Percentiles rank a stretch among this genome's conserved stretches.
phyloP scores from a whole-genome alignment of 257 asterid species.

The Solanum chiquidenum region DNA sequence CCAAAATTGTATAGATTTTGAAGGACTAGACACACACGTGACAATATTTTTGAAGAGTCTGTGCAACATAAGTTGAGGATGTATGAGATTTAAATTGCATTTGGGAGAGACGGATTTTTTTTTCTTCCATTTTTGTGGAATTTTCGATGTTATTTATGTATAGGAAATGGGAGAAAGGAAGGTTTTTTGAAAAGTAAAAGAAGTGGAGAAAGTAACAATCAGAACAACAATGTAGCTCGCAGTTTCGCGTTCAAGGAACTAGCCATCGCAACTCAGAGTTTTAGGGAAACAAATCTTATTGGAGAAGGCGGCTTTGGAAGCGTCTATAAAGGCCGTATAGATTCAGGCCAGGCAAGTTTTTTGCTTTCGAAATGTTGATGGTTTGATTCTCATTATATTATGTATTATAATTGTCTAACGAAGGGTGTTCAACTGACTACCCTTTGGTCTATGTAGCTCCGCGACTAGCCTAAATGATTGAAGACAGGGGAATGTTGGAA shows the following conservation, averaged over 20 bases:
- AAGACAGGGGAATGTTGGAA: not conserved
- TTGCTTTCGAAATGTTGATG: not conserved
- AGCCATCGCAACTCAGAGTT: constrained; percentile 63
- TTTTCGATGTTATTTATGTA: not conserved
- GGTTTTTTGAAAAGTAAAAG: constrained; percentile 19
- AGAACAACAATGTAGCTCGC: constrained; percentile 42
- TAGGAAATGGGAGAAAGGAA: constrained; percentile 32
- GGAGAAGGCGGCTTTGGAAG: constrained; percentile 93
- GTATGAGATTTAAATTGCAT: not conserved
- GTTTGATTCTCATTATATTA: not conserved
- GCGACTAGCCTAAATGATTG: not conserved
- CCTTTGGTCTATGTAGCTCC: not conserved
- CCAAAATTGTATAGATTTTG: not conserved
- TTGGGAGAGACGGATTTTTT: not conserved
- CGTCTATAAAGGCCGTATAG: constrained; percentile 66
- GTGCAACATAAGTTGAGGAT: not conserved
- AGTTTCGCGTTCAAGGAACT: constrained; percentile 78
- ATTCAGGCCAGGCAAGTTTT: constrained; percentile 43
- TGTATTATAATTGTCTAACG: not conserved
- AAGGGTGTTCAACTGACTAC: not conserved
- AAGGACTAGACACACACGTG: not conserved
- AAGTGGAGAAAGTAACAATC: constrained; percentile 16
- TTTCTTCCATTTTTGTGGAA: not conserved
- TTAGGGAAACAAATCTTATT: constrained; percentile 56
- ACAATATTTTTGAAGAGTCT: not conserved